Evolutionary conservation across 352 stramenopile genomes (phyloP).

Genomic region (Phytophthora pinifolia): DNA sequence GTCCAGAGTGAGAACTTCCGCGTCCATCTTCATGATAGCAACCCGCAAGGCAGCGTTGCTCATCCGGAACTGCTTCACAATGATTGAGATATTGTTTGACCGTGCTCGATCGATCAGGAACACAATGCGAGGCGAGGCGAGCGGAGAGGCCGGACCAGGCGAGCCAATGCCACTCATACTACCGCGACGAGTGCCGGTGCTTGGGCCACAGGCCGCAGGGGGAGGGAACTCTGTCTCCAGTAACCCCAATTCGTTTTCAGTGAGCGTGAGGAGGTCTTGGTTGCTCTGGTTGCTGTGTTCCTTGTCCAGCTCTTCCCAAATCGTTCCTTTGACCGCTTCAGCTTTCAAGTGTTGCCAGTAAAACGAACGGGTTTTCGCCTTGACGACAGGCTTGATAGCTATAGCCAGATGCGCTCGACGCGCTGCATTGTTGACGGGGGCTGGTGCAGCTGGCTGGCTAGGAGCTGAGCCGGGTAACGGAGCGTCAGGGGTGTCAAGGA

Average conservation of each 20-base stretch:
- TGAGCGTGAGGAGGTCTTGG: constrained; percentile 45
- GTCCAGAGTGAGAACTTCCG: constrained; percentile 73
- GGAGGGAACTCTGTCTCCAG: constrained; percentile 70
- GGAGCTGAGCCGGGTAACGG: constrained; percentile 25
- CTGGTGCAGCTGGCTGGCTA: constrained; percentile 7
- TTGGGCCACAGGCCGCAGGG: constrained; percentile 39
- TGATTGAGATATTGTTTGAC: constrained; percentile 95
- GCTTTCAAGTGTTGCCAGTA: constrained; percentile 77
- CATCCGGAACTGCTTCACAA: constrained; percentile 95
- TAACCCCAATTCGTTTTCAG: constrained; percentile 45
- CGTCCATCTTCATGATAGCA: constrained; percentile 84
- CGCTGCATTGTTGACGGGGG: constrained; percentile 14
- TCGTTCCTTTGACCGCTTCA: constrained; percentile 65
- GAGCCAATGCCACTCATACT: constrained; percentile 41
- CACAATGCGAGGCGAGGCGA: constrained; percentile 58
- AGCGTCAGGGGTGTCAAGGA: constrained; percentile 65
- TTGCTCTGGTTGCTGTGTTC: constrained; percentile 58
- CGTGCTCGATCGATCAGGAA: constrained; percentile 74
- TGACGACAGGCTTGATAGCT: constrained; percentile 60
- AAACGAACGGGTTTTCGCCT: constrained; percentile 62
- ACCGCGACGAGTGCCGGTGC: constrained; percentile 41
- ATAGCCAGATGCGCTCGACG: constrained; percentile 55
- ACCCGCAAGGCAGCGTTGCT: constrained; percentile 78
- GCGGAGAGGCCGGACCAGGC: constrained; percentile 43
- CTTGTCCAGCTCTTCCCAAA: constrained; percentile 78